These are phyloP conservation scores for Cryphonectria nitschkei DNA, from an alignment of 2,329 filamentous ascomycete species.

Conservation along the genomic window DNA sequence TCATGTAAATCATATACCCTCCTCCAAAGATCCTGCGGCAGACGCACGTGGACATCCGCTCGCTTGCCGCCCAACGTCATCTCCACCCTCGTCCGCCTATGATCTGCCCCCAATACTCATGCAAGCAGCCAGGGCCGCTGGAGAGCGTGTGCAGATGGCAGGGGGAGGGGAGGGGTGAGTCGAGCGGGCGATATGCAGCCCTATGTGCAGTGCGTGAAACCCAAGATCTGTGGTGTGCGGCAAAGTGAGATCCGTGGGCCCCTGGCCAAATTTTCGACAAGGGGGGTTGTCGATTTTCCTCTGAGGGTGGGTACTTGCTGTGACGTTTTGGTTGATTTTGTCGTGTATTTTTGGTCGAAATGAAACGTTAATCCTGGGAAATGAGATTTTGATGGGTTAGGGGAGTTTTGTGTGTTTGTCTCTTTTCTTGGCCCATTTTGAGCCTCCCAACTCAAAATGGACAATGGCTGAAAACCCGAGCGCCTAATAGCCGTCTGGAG, in stretches of 20 bases:
- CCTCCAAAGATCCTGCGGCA: constrained; percentile 12
- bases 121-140: constrained; percentile 15
- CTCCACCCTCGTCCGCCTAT: constrained; percentile 12
- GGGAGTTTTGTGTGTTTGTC: constrained; percentile 30
- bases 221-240: constrained; percentile 24
- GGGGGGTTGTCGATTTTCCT: constrained; percentile 1
- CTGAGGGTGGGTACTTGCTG: constrained; percentile 13
- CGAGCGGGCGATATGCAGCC: constrained; percentile 28
- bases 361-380: constrained; percentile 17
- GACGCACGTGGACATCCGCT: constrained; percentile 17
- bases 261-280: constrained; percentile 1
- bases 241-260: constrained; percentile 15
- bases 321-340: constrained; percentile 4
- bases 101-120: constrained; percentile 13
- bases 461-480: constrained; percentile 24
- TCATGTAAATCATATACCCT: constrained; percentile 7
- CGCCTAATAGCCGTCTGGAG: constrained; percentile 61
- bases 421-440: constrained; percentile 23
- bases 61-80: constrained; percentile 29
- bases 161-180: constrained; percentile 22
- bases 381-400: constrained; percentile 23
- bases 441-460: constrained; percentile 35
- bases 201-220: constrained; percentile 24
- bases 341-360: constrained; percentile 6
- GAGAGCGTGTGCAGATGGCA: constrained; percentile 25